Conservation (phyloP, 441 rosid genomes). For the Pelargonium fulgidum region DNA sequence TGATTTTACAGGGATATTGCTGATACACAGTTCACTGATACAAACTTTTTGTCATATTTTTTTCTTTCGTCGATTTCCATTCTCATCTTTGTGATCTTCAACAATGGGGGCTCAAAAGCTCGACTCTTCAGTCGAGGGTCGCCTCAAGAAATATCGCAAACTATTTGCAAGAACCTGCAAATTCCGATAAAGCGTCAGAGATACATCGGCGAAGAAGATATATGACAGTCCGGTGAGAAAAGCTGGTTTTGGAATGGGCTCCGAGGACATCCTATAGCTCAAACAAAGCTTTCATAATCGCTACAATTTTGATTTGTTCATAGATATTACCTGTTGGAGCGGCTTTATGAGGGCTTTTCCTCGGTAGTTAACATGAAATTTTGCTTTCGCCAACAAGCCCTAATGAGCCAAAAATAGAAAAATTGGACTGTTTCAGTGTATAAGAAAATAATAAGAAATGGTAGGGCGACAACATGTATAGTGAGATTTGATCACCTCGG, state of each 20-base stretch:
- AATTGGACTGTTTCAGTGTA: neutral
- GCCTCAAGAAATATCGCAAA: constrained; percentile 85
- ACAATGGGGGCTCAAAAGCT: constrained; percentile 56
- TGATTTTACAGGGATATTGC: too few species aligned
- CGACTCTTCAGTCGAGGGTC: constrained; percentile 78
- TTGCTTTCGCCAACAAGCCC: constrained; percentile 96
- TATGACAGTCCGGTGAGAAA: neutral
- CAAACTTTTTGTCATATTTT: too few species aligned
- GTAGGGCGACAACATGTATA: too few species aligned
- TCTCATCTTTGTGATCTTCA: constrained; percentile 1
- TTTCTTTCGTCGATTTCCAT: too few species aligned
- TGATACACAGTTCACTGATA: too few species aligned
- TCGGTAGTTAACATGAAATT: constrained; percentile 86
- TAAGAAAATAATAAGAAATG: neutral
- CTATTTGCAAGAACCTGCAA: constrained; percentile 83
- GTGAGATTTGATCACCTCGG: constrained; percentile 50
- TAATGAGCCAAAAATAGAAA: constrained; percentile 14
- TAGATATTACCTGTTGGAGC: constrained; percentile 65
- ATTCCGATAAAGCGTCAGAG: neutral
- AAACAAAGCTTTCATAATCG: too few species aligned
- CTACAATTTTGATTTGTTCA: too few species aligned
- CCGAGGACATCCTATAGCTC: too few species aligned
- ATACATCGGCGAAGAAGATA: too few species aligned
- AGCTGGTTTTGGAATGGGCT: too few species aligned
- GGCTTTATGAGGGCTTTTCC: constrained; percentile 78